These are phyloP conservation scores for Amanita rimosa DNA, from an alignment of 768 basidiomycete genomes.

Conservation along the genomic window DNA sequence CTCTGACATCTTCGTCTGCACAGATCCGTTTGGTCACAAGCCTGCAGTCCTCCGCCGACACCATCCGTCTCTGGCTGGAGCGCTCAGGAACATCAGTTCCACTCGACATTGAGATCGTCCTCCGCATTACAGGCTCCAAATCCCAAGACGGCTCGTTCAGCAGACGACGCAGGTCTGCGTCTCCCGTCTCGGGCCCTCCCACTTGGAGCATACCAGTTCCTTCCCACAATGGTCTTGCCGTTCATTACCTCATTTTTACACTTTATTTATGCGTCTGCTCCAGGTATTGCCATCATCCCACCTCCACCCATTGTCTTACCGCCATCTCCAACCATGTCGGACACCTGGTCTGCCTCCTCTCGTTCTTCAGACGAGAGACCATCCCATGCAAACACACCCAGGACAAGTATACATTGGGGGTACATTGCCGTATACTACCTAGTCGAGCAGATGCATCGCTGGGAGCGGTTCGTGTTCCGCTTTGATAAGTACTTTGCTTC, in stretches of 20 bases:
- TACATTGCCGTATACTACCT: slow-evolving; percentile 73
- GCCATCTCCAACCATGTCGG: slow-evolving; percentile 22
- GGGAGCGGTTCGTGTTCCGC: slow-evolving; percentile 72
- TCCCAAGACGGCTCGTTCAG: slow-evolving; percentile 12
- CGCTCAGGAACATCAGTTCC: slow-evolving; percentile 61
- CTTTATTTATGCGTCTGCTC: slow-evolving; percentile 14
- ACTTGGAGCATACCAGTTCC: slow-evolving; percentile 22
- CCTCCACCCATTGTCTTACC: slow-evolving; percentile 35
- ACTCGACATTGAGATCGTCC: slow-evolving; percentile 71
- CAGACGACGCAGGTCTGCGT: slow-evolving; percentile 19
- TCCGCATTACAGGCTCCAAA: slow-evolving; percentile 35
- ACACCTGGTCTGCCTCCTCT: slow-evolving; percentile 12
- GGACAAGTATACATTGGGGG: slow-evolving; percentile 62
- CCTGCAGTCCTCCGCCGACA: slow-evolving; percentile 62
- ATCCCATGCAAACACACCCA: slow-evolving; percentile 18
- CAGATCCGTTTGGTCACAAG: slow-evolving; percentile 70
- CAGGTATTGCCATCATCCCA: slow-evolving; percentile 16
- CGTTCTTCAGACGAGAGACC: slow-evolving; percentile 13
- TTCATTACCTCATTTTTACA: slow-evolving; percentile 10
- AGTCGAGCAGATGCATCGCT: slow-evolving; percentile 71
- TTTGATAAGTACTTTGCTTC: slow-evolving; percentile 72
- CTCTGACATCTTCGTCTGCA: neutral
- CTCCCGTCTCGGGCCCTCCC: slow-evolving; percentile 19
- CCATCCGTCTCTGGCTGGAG: slow-evolving; percentile 74
- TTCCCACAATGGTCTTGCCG: slow-evolving; percentile 17